Evolutionary conservation across 2,329 filamentous ascomycete species (phyloP).

Genomic region (Plenodomus tracheiphilus): DNA sequence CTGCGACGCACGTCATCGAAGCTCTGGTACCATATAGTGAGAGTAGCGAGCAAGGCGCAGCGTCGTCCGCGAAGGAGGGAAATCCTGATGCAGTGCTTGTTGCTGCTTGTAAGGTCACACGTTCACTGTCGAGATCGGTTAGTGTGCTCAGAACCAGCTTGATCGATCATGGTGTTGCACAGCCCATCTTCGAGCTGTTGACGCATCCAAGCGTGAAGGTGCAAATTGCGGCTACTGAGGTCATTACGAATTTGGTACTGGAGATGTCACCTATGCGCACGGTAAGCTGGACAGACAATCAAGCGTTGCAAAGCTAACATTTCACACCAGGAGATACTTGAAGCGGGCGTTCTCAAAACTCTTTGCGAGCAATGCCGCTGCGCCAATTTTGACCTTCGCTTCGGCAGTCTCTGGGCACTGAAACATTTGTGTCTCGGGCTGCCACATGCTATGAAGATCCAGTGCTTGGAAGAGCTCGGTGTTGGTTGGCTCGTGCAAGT

Average conservation of each 20-base stretch:
- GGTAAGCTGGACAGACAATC: constrained; percentile 55
- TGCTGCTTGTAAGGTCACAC: constrained; percentile 80
- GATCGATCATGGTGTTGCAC: constrained; percentile 80
- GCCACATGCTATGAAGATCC: constrained; percentile 71
- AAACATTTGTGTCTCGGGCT: constrained; percentile 84
- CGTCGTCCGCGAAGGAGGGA: constrained; percentile 59
- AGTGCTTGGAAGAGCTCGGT: constrained; percentile 75
- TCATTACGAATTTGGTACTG: constrained; percentile 81
- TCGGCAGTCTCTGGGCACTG: constrained; percentile 89
- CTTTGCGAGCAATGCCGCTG: constrained; percentile 86
- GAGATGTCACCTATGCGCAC: constrained; percentile 92
- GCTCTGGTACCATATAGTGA: constrained; percentile 69
- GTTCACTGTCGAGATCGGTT: constrained; percentile 82
- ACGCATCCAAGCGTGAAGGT: constrained; percentile 76
- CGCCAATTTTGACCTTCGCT: constrained; percentile 73
- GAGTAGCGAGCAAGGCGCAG: constrained; percentile 31
- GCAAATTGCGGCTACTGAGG: constrained; percentile 81
- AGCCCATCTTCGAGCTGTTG: constrained; percentile 76
- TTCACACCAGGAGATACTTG: constrained; percentile 61
- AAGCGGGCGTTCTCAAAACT: constrained; percentile 72
- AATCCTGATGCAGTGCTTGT: constrained; percentile 80
- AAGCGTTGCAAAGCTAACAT: constrained; percentile 10
- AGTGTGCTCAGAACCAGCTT: constrained; percentile 81
- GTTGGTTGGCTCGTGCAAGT: constrained; percentile 80
- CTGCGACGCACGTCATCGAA: constrained; percentile 79